Base-by-base conservation (phyloP, 1,139 yeast species). In the Kodamaea alishanica region DNA sequence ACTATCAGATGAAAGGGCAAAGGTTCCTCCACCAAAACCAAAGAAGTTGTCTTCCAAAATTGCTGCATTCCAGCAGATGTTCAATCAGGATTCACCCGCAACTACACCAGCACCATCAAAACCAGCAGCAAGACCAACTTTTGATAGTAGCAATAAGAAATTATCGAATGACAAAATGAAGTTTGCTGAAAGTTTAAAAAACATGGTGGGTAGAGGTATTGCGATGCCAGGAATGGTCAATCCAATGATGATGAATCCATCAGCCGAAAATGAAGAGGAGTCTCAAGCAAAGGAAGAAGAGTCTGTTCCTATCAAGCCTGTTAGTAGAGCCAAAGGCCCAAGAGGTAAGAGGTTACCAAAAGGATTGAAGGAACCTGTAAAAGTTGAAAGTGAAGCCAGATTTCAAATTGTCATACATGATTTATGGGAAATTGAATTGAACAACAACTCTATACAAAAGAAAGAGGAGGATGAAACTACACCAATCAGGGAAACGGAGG, bases 51-150 rank as follows among this genome's bases (percentile, higher is more conserved):
- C 90, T 0, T 80, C 88, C 0, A 82, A 74, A 47, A 84, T 84
- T 44, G 89, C 90, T 1, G 89, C 89, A 0, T 84, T 84, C 55
- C 94, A 84, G 53, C 84, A 82, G 52, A 75, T 81, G 82, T 65
- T 83, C 41, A 74, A 73, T 37, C 63, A 60, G 35, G 50, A 47
- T 7, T 47, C 42, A 5, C 39, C 40, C 5, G 35, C 26, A 2
- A 28, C 30, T 20, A 8, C 7, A 22, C 39, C 50, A 6, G 39
- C 45, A 27, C 41, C 51, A 3, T 45, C 28, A 28, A 30, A 26
- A 33, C 28, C 34, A 34, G n/a, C 6, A 2, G 27, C 33, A 3
- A 34, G 11, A 8, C 25, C 40, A 8, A 25, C 33, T 25, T 15
- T 20, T 10, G 32, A 20, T 20, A 26, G 28, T 25, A 37, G 40